Percentiles rank a stretch among this genome's conserved stretches.
These are phyloP conservation scores for Umbellularia californica DNA, from an alignment of 164 flowering plant genomes.

Conservation along the genomic window DNA sequence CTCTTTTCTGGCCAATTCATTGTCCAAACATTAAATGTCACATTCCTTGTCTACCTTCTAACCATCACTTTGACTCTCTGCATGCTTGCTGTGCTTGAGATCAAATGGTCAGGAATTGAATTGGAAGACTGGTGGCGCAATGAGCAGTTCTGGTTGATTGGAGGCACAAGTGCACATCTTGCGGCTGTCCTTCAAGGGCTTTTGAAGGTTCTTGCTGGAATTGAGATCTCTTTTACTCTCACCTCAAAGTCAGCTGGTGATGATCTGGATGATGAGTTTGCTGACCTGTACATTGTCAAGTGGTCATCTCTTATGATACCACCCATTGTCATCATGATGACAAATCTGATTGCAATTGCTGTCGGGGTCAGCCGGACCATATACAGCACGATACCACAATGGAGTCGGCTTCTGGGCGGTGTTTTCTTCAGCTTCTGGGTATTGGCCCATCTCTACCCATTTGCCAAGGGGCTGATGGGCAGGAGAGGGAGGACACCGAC, in stretches of 20 bases:
- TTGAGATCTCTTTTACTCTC: conserved; percentile 70
- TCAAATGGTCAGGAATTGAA: conserved; percentile 67
- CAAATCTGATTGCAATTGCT: conserved; percentile 50
- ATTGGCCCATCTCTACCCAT: conserved; percentile 69
- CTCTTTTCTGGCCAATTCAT: conserved; percentile 74
- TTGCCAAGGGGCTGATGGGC: conserved; percentile 83
- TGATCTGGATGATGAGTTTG: conserved; percentile 53
- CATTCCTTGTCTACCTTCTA: conserved; percentile 55
- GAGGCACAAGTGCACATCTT: conserved; percentile 72
- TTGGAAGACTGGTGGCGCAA: conserved; percentile 88
- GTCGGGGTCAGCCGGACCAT: conserved; percentile 52
- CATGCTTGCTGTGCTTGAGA: conserved; percentile 51
- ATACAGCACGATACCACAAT: conserved; percentile 47
- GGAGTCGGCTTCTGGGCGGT: conserved; percentile 70
- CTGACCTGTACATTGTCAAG: conserved; percentile 63
- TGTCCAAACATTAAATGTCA: conserved; percentile 40
- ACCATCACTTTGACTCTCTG: conserved; percentile 48
- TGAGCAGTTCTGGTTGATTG: conserved; percentile 78
- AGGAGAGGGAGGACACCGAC: conserved; percentile 69
- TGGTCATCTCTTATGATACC: conserved; percentile 77
- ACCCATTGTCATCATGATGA: conserved; percentile 61
- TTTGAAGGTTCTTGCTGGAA: conserved; percentile 67
- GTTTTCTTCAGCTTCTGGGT: conserved; percentile 85
- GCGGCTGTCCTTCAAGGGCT: conserved; percentile 78
- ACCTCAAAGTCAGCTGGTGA: conserved; percentile 63